A percentile compares a stretch with the other conserved stretches of the same genome.
Evolutionary conservation across 2,329 filamentous ascomycete genomes (phyloP).

Genomic region (Proliferodiscus dingleyae): DNA sequence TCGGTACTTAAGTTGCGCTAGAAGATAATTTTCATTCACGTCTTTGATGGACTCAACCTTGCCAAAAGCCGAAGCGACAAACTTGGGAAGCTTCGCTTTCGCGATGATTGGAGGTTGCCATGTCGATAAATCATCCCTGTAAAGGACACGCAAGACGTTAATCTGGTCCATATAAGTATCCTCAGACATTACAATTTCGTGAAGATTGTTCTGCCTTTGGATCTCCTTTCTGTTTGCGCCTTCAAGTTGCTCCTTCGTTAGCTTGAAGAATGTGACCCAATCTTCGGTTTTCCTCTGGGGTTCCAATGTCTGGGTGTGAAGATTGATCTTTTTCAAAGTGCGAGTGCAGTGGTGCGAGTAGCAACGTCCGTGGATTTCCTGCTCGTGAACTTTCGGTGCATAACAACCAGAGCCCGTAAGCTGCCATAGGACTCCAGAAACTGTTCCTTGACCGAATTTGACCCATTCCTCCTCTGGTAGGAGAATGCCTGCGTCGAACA

Average conservation of each 20-base stretch:
- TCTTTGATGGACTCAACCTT: conserved; percentile 83
- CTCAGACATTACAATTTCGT: conserved; percentile 92
- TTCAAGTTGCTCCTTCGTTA: conserved; percentile 73
- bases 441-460: conserved; percentile 74
- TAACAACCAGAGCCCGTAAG: conserved; percentile 90
- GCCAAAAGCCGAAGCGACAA: conserved; percentile 82
- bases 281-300: conserved; percentile 65
- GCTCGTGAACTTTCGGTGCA: conserved; percentile 68
- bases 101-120: conserved; percentile 77
- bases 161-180: conserved; percentile 87
- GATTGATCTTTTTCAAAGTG: conserved; percentile 89
- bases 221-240: conserved; percentile 77
- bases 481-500: conserved; percentile 74
- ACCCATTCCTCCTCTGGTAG: conserved; percentile 96
- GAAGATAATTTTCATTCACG: conserved; percentile 86
- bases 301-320: conserved; percentile 67
- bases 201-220: conserved; percentile 86
- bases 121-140: conserved; percentile 71
- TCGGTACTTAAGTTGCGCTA: conserved; percentile 92
- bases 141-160: conserved; percentile 78
- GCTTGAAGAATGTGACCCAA: conserved; percentile 84
- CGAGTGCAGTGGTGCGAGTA: conserved; percentile 93
- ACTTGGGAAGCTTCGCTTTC: conserved; percentile 71
- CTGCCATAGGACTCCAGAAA: conserved; percentile 91
- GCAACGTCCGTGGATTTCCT: conserved; percentile 67